These are phyloP conservation scores for Schwanniomyces vanrijiae DNA, from an alignment of 805 yeast genomes.

Conservation along the genomic window DNA sequence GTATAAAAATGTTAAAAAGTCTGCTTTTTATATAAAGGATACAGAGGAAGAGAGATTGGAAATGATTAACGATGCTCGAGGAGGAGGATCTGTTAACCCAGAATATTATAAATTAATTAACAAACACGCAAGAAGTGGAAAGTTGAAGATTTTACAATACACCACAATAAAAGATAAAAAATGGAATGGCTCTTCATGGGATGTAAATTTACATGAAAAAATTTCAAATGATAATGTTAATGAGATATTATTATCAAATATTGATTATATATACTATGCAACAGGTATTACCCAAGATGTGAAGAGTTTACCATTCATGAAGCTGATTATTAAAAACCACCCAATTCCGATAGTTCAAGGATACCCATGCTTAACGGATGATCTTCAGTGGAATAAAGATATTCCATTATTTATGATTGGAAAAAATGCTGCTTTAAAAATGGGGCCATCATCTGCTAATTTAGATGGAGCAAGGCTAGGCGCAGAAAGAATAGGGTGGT, in stretches of 20 bases:
- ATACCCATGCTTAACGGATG: conserved; percentile 43
- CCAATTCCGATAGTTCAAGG: conserved; percentile 37
- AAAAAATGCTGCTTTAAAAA: conserved; percentile 40
- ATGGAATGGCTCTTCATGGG: conserved; percentile 32
- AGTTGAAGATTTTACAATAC: conserved; percentile 24
- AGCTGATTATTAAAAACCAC: conserved; percentile 21
- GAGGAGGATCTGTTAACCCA: conserved; percentile 48
- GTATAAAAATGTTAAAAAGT: conserved; percentile 44
- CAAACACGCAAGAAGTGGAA: conserved; percentile 29
- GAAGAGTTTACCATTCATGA: conserved; percentile 25
- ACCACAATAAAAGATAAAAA: conserved; percentile 23
- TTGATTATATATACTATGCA: conserved; percentile 42
- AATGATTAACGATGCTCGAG: conserved; percentile 42
- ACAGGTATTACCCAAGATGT: conserved; percentile 40
- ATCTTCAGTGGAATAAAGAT: conserved; percentile 40
- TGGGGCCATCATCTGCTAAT: conserved; percentile 48
- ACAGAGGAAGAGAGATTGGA: conserved; percentile 41
- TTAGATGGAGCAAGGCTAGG: conserved; percentile 47
- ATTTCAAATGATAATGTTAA: neutral
- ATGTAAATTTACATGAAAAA: conserved; percentile 10
- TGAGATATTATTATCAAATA: conserved; percentile 4
- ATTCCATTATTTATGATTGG: conserved; percentile 44
- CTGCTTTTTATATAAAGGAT: conserved; percentile 43
- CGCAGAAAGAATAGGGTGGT: conserved; percentile 47
- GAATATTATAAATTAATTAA: conserved; percentile 35